These are phyloP conservation scores for Lepidopterella palustris DNA, from an alignment of 495 filamentous ascomycete species.

Conservation along the genomic window DNA sequence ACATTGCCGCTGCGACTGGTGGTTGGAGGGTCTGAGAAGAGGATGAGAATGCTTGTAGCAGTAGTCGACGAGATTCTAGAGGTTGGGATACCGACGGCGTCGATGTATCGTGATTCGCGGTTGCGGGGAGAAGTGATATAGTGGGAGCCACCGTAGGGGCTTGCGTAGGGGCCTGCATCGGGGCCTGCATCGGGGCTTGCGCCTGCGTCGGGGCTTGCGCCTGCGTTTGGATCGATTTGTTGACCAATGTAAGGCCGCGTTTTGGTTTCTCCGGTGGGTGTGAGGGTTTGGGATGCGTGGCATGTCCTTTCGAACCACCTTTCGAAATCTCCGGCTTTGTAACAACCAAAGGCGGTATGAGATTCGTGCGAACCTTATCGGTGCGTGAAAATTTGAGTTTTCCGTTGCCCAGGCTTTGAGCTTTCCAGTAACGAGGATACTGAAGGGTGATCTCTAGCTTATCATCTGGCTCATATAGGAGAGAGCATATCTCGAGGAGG, in stretches of 20 bases:
- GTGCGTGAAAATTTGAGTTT: constrained; percentile 27
- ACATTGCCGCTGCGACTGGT: not conserved
- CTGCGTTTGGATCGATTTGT: not conserved
- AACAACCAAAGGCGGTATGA: not conserved
- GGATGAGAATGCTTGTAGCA: not conserved
- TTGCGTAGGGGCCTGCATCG: not conserved
- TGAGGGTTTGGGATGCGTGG: not conserved
- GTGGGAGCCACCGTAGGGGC: not conserved
- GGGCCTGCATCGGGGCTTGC: not conserved
- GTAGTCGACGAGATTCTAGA: not conserved
- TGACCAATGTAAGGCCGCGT: not conserved
- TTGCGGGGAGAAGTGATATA: not conserved
- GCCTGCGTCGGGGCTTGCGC: not conserved
- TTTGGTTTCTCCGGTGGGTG: not conserved
- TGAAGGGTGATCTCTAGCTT: constrained; percentile 57
- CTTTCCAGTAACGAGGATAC: constrained; percentile 66
- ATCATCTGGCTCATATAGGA: constrained; percentile 63
- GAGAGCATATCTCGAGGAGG: constrained; percentile 65
- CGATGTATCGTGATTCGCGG: not conserved
- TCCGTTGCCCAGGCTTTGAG: constrained; percentile 56
- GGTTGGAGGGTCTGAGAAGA: not conserved
- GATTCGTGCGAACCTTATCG: constrained; percentile 16
- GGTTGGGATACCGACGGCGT: not conserved
- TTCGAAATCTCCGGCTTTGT: not conserved
- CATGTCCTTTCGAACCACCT: not conserved